A percentile compares a stretch with the other conserved stretches of the same genome.
Evolutionary conservation across 2,329 filamentous ascomycete genomes (phyloP).

Genomic region (Capronia americana): DNA sequence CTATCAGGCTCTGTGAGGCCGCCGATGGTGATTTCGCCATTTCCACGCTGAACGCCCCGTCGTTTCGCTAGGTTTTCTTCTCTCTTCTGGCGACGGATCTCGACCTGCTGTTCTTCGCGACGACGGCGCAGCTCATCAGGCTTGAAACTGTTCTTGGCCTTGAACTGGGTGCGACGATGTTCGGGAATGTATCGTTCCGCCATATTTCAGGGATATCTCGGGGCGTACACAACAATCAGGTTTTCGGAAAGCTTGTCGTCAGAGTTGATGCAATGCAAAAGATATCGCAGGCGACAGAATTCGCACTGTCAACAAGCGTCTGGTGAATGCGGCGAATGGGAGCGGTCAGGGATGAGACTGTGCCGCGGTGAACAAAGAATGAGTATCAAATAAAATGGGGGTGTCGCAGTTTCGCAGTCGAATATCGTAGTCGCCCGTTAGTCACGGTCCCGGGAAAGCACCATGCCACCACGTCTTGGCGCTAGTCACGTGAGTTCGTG

Average conservation of each 20-base stretch:
- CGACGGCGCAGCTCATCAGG: slow-evolving; percentile 97
- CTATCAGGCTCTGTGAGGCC: slow-evolving; percentile 89
- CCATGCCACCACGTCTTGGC: slow-evolving; percentile 31
- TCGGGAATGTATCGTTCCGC: slow-evolving; percentile 99
- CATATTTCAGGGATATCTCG: slow-evolving; percentile 66
- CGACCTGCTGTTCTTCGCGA: slow-evolving; percentile 98
- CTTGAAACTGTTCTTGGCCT: slow-evolving; percentile 99
- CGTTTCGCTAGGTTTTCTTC: slow-evolving; percentile 99
- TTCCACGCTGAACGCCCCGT: slow-evolving; percentile 85
- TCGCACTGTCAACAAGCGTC: neutral
- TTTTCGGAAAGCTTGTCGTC: slow-evolving; percentile 5
- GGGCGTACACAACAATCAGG: slow-evolving; percentile 20
- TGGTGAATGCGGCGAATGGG: slow-evolving; percentile 10
- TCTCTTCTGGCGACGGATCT: slow-evolving; percentile 97
- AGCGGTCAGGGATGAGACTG: slow-evolving; percentile 29
- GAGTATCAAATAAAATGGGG: slow-evolving; percentile 20
- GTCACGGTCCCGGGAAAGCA: slow-evolving; percentile 17
- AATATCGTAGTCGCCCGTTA: slow-evolving; percentile 18
- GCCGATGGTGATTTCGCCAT: slow-evolving; percentile 63
- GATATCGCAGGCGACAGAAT: neutral
- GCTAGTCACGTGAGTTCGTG: slow-evolving; percentile 26
- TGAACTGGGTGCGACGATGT: slow-evolving; percentile 98
- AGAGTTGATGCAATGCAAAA: slow-evolving; percentile 11
- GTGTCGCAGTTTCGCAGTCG: slow-evolving; percentile 15
- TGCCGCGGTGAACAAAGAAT: slow-evolving; percentile 25